Percentiles rank a stretch among this genome's conserved stretches.
phyloP scores from a whole-genome alignment of 805 yeast species.

The Hanseniaspora valbyensis region DNA sequence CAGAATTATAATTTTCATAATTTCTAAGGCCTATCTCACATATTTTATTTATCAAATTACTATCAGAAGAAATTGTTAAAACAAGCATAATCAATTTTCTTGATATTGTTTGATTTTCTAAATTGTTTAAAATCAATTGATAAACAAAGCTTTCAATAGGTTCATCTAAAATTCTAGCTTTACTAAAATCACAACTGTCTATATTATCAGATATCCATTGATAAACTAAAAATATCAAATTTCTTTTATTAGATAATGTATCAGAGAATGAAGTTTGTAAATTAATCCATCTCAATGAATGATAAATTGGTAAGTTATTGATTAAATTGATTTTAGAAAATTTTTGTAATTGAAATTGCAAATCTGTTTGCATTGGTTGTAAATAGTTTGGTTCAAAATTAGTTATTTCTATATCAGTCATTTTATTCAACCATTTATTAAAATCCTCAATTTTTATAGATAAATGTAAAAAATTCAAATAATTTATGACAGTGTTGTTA shows the following conservation, averaged over 20 bases:
- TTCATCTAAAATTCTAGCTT: background rate
- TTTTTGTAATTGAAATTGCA: background rate
- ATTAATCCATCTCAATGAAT: background rate
- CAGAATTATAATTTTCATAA: background rate
- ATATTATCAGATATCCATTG: background rate
- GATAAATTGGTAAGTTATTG: background rate
- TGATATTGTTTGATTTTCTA: background rate
- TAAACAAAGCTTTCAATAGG: background rate
- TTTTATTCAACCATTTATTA: background rate
- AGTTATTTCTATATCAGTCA: background rate
- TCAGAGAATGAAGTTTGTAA: background rate
- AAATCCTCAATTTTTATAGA: background rate
- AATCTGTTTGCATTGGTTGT: conserved; percentile 5
- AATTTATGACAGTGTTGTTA: conserved; percentile 59
- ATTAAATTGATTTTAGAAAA: background rate
- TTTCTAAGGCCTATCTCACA: background rate
- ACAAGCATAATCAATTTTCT: background rate
- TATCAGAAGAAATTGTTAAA: background rate
- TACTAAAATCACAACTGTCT: background rate
- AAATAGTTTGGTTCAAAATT: background rate
- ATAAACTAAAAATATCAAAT: background rate
- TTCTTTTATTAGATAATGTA: background rate
- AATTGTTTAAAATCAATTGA: background rate
- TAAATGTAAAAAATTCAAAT: conserved; percentile 42
- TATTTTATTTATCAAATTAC: background rate